Evolutionary conservation across 2,329 filamentous ascomycete species (phyloP).

Genomic region (Monilinia fructigena): DNA sequence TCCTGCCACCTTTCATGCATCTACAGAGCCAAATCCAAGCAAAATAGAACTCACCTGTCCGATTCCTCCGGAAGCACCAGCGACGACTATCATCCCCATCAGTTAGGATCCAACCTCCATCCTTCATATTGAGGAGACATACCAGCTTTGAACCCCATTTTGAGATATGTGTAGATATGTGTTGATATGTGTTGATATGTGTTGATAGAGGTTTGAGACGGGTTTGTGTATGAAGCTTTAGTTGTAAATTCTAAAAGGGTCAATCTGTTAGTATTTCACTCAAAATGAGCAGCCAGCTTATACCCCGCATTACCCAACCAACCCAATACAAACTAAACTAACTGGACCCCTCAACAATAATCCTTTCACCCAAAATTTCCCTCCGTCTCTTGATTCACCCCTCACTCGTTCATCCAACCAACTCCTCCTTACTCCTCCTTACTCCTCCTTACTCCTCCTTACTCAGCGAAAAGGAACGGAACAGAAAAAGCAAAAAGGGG

Average conservation of each 20-base stretch:
- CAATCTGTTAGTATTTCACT: conserved; percentile 1
- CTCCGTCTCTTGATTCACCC: neutral
- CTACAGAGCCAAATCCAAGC: neutral
- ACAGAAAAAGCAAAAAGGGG: too few relatives aligned
- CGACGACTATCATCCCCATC: conserved; percentile 59
- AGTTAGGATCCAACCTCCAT: conserved; percentile 4
- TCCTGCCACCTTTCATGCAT: neutral
- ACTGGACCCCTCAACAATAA: neutral
- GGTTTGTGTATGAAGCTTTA: neutral
- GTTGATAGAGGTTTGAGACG: neutral
- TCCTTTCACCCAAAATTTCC: neutral
- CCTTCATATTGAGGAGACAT: conserved; percentile 36
- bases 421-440: too few relatives aligned
- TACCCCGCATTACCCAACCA: conserved; percentile 5
- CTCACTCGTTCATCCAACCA: neutral
- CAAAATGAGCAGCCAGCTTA: neutral
- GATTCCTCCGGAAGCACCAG: conserved; percentile 97
- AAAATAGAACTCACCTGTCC: conserved; percentile 69
- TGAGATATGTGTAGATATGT: conserved; percentile 25
- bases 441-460: too few relatives aligned
- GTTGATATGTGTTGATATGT: neutral
- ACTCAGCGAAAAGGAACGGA: too few relatives aligned
- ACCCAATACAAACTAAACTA: neutral
- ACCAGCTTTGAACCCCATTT: conserved; percentile 62
- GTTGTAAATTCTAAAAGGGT: conserved; percentile 8